These are phyloP conservation scores for Dactylellina leptospora DNA, from an alignment of 2,329 filamentous ascomycete species.

Conservation along the genomic window DNA sequence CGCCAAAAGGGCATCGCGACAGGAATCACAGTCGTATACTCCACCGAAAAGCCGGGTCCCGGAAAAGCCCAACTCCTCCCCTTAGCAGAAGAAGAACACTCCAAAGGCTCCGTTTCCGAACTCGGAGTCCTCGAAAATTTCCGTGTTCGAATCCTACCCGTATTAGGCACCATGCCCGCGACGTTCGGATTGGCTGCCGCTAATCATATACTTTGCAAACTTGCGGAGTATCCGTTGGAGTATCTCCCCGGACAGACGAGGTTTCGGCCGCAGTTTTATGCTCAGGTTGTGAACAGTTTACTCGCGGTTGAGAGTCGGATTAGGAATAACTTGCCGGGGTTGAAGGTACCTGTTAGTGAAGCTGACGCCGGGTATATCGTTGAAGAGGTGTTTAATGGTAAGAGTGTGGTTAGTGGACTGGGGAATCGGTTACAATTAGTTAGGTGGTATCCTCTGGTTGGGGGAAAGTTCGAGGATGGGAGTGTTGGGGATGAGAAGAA, in stretches of 20 bases:
- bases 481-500: slow-evolving; percentile 67
- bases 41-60: slow-evolving; percentile 85
- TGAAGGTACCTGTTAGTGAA: slow-evolving; percentile 79
- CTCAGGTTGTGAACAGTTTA: slow-evolving; percentile 77
- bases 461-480: slow-evolving; percentile 65
- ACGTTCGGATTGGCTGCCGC: slow-evolving; percentile 91
- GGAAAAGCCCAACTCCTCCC: slow-evolving; percentile 92
- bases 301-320: slow-evolving; percentile 72
- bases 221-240: slow-evolving; percentile 84
- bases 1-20: slow-evolving; percentile 79
- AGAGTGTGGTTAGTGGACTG: slow-evolving; percentile 83
- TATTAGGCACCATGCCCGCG: slow-evolving; percentile 95
- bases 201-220: slow-evolving; percentile 87
- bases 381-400: slow-evolving; percentile 86
- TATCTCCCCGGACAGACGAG: slow-evolving; percentile 79
- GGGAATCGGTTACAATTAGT: slow-evolving; percentile 80
- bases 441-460: slow-evolving; percentile 69
- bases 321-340: slow-evolving; percentile 75
- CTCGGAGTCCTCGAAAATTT: slow-evolving; percentile 86
- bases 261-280: slow-evolving; percentile 84
- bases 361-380: slow-evolving; percentile 87
- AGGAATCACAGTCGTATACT: slow-evolving; percentile 91
- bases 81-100: slow-evolving; percentile 81
- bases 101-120: slow-evolving; percentile 75
- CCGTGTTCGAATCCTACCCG: slow-evolving; percentile 90